These are phyloP conservation scores for Citrullus amarus DNA, from an alignment of 306 rosid species.

Conservation along the genomic window DNA sequence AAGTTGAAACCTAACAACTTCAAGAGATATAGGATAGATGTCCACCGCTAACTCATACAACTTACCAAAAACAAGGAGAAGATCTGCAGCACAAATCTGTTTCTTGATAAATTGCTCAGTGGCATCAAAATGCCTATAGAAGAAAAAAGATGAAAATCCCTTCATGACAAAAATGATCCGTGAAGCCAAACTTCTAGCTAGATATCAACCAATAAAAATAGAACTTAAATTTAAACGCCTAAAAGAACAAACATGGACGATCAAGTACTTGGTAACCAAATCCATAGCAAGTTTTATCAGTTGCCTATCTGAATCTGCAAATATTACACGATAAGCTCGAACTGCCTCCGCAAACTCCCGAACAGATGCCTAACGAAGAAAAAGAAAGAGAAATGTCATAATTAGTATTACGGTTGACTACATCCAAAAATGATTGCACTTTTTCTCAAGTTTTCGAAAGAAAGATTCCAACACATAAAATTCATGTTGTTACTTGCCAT, in stretches of 20 bases:
- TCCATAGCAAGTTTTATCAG: constrained; percentile 45
- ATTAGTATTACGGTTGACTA: neutral
- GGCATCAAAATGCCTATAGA: constrained; percentile 34
- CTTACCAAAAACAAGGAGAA: constrained; percentile 66
- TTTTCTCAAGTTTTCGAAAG: neutral
- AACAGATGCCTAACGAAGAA: constrained; percentile 43
- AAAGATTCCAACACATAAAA: neutral
- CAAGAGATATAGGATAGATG: neutral
- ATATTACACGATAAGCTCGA: constrained; percentile 57
- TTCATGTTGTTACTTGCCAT: neutral
- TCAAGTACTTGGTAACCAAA: constrained; percentile 44
- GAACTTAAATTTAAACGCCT: constrained; percentile 1
- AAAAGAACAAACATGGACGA: constrained; percentile 6
- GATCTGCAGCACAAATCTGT: constrained; percentile 39
- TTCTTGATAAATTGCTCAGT: constrained; percentile 44
- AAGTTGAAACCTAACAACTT: neutral
- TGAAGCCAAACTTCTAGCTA: constrained; percentile 6
- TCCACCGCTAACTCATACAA: neutral
- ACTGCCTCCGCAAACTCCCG: constrained; percentile 64
- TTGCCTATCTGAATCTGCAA: constrained; percentile 69
- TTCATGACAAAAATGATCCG: neutral
- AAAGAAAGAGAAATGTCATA: neutral
- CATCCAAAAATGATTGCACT: neutral
- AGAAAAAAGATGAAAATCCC: neutral
- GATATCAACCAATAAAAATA: neutral